Conservation (phyloP, 2,329 filamentous ascomycete genomes). For the Coniochaeta sp. region DNA sequence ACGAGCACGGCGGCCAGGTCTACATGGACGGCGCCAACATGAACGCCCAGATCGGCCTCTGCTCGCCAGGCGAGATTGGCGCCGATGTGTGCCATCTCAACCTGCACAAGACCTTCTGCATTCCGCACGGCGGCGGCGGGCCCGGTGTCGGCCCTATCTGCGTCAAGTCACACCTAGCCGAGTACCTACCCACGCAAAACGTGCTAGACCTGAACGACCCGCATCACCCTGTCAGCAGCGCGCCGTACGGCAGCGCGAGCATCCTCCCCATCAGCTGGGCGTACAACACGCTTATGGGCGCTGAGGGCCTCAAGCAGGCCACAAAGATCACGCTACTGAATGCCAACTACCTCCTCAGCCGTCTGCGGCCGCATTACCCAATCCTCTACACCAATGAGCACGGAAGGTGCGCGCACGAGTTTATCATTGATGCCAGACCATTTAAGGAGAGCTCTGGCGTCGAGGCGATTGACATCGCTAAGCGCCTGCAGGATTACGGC, state of each 20-base stretch:
- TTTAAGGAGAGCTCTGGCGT: conserved; percentile 79
- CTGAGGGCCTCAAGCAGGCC: conserved; percentile 74
- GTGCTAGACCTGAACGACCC: conserved; percentile 27
- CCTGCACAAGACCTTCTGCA: conserved; percentile 98
- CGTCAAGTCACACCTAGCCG: conserved; percentile 72
- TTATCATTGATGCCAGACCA: conserved; percentile 82
- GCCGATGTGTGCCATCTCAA: conserved; percentile 97
- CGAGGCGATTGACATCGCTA: conserved; percentile 91
- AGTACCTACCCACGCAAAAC: conserved; percentile 59
- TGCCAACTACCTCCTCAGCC: conserved; percentile 91
- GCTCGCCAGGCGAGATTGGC: conserved; percentile 89
- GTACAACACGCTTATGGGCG: conserved; percentile 91
- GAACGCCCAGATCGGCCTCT: conserved; percentile 95
- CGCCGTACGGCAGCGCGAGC: conserved; percentile 79
- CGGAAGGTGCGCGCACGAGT: conserved; percentile 90
- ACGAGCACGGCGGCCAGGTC: conserved; percentile 82
- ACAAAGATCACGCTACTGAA: conserved; percentile 92
- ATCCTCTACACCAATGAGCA: conserved; percentile 91
- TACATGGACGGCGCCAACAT: conserved; percentile 99
- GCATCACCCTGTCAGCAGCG: conserved; percentile 70
- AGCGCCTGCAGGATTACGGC: conserved; percentile 93
- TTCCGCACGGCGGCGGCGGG: conserved; percentile 90
- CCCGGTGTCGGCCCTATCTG: conserved; percentile 92
- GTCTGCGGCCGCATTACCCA: conserved; percentile 76
- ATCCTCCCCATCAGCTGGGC: conserved; percentile 93